Evolutionary conservation across 2,329 filamentous ascomycete species (phyloP), one percentile per base, ranked within the genome.

Genomic region (Fusarium abutilonis): DNA sequence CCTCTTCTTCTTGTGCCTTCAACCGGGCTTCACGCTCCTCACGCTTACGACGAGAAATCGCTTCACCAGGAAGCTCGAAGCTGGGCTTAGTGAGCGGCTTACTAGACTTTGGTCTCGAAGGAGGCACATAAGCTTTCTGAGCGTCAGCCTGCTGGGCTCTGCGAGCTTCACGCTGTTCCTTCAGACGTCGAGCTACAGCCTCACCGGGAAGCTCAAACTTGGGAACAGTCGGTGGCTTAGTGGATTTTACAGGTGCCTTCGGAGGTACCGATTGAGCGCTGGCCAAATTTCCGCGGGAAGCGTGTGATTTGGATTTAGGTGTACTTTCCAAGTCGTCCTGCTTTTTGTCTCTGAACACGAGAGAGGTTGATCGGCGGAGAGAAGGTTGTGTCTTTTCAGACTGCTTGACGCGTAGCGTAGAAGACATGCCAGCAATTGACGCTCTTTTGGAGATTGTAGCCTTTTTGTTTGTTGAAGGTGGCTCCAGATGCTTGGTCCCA

Each of bases 31-130:
- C 81, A 51, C 81, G 78, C 69, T 85, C 78, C 74, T 88, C 80
- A 63, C 82, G 77, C 75, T 86, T 84, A 26, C 79, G 76, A 2
- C 81, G 77, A 3, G 82, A 84, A 45, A 88, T 82, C 4, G 82
- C 83, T 67, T 89, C 87, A 9, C 86, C 86, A 0, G 86, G 86
- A 39, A 89, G 78, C 73, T 88, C 85, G 73, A 89, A 89, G 6
- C 75, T 80, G 10, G 86, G 79, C 21, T 80, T 80, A 1, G 83
- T 83, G 15, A 81, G 78, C n/a, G 77, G 73, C 65, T 82, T 87
- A 42, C 73, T 78, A 17, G 81, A 83, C 68, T 80, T 85, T 45
- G 79, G 74, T 56, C 81, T 79, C 52, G 78, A 75, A 4, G 80
- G 75, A 48, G 79, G 74, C 34, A 77, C 71, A 35, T 70, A 68